Evolutionary conservation across 1,284 basidiomycete genomes (phyloP), one percentile per base, ranked within the genome.

Genomic region (Abortiporus biennis): DNA sequence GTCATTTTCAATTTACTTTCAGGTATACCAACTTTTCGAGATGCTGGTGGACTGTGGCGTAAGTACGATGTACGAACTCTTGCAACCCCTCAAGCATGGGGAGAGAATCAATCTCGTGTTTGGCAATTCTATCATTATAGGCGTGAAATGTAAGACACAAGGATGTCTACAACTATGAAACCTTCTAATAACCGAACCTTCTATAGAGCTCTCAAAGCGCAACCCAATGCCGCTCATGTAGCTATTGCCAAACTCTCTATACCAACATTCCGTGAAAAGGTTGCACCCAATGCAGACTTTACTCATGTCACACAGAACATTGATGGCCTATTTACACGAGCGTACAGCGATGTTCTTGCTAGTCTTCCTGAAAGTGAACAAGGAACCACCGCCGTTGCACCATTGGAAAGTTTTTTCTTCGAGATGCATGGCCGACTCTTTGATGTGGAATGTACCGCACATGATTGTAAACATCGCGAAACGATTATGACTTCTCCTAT

Each of bases 391-490:
- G n/a, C n/a, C n/a, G n/a, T n/a, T n/a, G n/a, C n/a, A n/a, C n/a
- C n/a, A n/a, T n/a, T n/a, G n/a, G n/a, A n/a, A 31, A 8, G 9
- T 29, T n/a, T 8, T n/a, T 51, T 78, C 15, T 54, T 80, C 12
- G 78, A 85, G 57, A 84, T 83, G 78, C 81, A 85, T 52, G 80
- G 79, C 3, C 60, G 71, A 29, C 61, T 83, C 2, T 73, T 79
- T 56, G 74, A 78, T 49, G 67, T 77, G 4, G 48, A 63, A 20
- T 84, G 80, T 61, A 75, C 72, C 1, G 53, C 60, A 13, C 81
- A 77, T 50, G 8, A 29, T 9, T 40, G 38, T 20, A 32, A 22
- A n/a, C 15, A 15, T 19, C 27, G 21, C 9, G 27, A 40, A 29
- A 40, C 59, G 40, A 68, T 76, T 48, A 54, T 54, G 13, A 49